A percentile compares a stretch with the other conserved stretches of the same genome.
Conservation (phyloP, 306 rosid species). For the Dalbergia oliveri region DNA sequence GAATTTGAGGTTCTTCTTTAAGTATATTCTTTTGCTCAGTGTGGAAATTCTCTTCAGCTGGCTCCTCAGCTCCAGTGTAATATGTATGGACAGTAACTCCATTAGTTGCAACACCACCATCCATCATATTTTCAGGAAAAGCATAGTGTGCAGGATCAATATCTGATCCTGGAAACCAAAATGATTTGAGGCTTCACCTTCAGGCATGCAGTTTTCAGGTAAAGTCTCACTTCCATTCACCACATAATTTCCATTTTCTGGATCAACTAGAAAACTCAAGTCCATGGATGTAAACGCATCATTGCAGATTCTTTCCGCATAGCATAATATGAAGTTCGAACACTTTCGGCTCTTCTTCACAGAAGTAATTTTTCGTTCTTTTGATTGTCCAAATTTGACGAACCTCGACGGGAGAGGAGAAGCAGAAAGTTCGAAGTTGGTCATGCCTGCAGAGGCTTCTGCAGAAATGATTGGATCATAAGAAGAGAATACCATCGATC, state of each 20-base stretch:
- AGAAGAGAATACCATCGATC: constrained; percentile 91
- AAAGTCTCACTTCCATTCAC: constrained; percentile 57
- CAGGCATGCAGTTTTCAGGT: constrained; percentile 58
- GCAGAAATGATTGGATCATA: constrained; percentile 73
- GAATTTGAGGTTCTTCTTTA: constrained; percentile 59
- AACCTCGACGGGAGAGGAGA: constrained; percentile 59
- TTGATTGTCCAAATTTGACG: constrained; percentile 56
- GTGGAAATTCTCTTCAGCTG: constrained; percentile 57
- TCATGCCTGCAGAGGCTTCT: constrained; percentile 69
- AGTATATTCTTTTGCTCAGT: constrained; percentile 48
- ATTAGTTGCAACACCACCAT: constrained; percentile 43
- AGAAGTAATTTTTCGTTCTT: constrained; percentile 58
- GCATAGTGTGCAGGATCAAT: constrained; percentile 51
- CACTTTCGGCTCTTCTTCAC: constrained; percentile 73
- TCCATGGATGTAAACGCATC: constrained; percentile 62
- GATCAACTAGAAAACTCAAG: constrained; percentile 70
- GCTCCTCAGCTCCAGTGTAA: constrained; percentile 57
- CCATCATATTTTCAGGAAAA: constrained; percentile 63
- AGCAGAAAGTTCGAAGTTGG: constrained; percentile 59
- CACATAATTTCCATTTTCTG: constrained; percentile 50
- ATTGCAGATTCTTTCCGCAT: constrained; percentile 73
- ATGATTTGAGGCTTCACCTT: constrained; percentile 55
- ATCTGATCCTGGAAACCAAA: constrained; percentile 51
- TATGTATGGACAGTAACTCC: constrained; percentile 49
- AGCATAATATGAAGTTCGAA: constrained; percentile 74